These are phyloP conservation scores for Tuber microsphaerosporum DNA, from an alignment of 495 filamentous ascomycete genomes.

Conservation along the genomic window DNA sequence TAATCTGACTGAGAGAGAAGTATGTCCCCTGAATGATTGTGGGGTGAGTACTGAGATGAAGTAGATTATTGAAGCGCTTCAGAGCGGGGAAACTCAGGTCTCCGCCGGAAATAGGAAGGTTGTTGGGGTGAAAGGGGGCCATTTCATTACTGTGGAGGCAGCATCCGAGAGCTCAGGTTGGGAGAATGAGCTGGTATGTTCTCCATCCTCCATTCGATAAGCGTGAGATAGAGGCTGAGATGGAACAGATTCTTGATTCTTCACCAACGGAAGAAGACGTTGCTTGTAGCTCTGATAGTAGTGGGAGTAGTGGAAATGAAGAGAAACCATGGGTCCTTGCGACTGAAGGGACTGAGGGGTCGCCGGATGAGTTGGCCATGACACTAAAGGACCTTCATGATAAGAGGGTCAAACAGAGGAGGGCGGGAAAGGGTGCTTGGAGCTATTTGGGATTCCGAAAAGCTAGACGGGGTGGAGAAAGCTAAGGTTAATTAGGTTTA, in stretches of 20 bases:
- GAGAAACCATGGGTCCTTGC: background rate
- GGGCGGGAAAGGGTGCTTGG: background rate
- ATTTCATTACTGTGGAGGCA: background rate
- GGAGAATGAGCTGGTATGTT: background rate
- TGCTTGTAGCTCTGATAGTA: background rate
- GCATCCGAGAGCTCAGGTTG: background rate
- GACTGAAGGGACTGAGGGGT: background rate
- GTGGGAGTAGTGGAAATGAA: background rate
- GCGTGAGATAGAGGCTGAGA: background rate
- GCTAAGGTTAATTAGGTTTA: background rate
- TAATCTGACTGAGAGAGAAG: background rate
- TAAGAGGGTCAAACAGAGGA: background rate
- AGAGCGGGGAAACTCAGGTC: background rate
- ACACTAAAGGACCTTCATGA: background rate
- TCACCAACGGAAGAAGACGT: background rate
- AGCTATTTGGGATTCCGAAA: background rate
- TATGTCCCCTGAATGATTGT: background rate
- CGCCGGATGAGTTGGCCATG: background rate
- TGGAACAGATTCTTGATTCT: background rate
- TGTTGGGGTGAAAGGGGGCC: background rate
- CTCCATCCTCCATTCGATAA: background rate
- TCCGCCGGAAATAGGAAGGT: background rate
- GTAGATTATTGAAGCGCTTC: background rate
- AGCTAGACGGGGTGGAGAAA: background rate
- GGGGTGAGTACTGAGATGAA: background rate